These are phyloP conservation scores for Prunus davidiana DNA, from an alignment of 306 rosid species.

Conservation along the genomic window DNA sequence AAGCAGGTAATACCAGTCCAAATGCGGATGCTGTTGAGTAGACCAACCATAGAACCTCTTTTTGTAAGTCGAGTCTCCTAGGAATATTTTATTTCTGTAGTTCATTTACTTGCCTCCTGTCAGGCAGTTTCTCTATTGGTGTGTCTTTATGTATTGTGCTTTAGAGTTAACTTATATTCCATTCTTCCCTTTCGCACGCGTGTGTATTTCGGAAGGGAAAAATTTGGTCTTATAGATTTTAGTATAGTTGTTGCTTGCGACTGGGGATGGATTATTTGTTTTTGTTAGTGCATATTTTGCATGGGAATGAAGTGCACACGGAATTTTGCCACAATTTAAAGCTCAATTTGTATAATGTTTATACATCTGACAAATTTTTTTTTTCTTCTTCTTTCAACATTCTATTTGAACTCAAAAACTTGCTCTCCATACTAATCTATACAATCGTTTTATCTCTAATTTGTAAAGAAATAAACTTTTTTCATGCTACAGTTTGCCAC, in stretches of 20 bases:
- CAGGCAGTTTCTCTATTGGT: background rate
- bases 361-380: too few relatives aligned
- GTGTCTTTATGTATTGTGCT: background rate
- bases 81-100: background rate
- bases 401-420: too few relatives aligned
- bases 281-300: background rate
- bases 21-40: slow-evolving; percentile 19
- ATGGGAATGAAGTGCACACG: background rate
- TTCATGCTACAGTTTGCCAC: too few relatives aligned
- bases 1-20: slow-evolving; percentile 35
- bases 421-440: too few relatives aligned
- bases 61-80: background rate
- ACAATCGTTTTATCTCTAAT: too few relatives aligned
- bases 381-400: too few relatives aligned
- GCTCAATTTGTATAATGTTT: background rate
- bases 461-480: too few relatives aligned
- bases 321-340: background rate
- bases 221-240: background rate
- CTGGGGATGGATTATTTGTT: background rate
- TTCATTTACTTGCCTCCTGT: background rate
- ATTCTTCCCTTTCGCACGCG: background rate
- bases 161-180: background rate
- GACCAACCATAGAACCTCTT: background rate
- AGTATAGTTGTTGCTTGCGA: background rate
- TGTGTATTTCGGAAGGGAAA: background rate